A percentile compares a stretch with the other conserved stretches of the same genome.
These are phyloP conservation scores for Vitis hybrid DNA, from an alignment of 177 flowering plant genomes.

Conservation along the genomic window DNA sequence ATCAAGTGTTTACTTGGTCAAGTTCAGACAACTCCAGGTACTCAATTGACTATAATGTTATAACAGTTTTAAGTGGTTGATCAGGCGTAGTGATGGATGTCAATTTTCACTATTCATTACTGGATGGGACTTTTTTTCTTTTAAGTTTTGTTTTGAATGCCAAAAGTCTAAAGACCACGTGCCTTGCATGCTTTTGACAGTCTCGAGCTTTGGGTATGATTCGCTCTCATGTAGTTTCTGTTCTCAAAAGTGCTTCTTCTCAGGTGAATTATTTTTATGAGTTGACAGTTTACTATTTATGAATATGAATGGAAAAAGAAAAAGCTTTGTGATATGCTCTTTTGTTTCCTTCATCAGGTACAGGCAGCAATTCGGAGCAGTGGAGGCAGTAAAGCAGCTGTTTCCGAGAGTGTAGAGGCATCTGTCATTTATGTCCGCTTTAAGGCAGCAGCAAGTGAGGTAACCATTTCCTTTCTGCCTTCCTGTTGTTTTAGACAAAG, in stretches of 20 bases:
- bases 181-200: slow-evolving; percentile 37
- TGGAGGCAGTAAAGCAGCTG: slow-evolving; percentile 55
- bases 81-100: background rate
- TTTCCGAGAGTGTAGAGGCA: slow-evolving; percentile 94
- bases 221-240: slow-evolving; percentile 79
- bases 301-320: background rate
- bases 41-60: background rate
- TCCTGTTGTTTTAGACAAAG: background rate
- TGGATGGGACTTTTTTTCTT: background rate
- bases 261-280: slow-evolving; percentile 51
- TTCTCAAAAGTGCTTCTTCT: slow-evolving; percentile 81
- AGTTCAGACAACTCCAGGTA: slow-evolving; percentile 97
- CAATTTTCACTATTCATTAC: background rate
- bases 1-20: slow-evolving; percentile 89
- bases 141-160: slow-evolving; percentile 4
- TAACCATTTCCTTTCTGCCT: slow-evolving; percentile 16
- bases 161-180: background rate
- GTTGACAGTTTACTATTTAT: background rate
- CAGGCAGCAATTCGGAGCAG: slow-evolving; percentile 62
- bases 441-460: slow-evolving; percentile 98
- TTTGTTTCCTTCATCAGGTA: slow-evolving; percentile 49
- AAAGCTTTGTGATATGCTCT: background rate
- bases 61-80: background rate
- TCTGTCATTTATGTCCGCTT: slow-evolving; percentile 93
- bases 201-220: slow-evolving; percentile 93